A percentile compares a stretch with the other conserved stretches of the same genome.
phyloP scores from a whole-genome alignment of 1,139 yeast species.

The Suhomyces bribrorum region DNA sequence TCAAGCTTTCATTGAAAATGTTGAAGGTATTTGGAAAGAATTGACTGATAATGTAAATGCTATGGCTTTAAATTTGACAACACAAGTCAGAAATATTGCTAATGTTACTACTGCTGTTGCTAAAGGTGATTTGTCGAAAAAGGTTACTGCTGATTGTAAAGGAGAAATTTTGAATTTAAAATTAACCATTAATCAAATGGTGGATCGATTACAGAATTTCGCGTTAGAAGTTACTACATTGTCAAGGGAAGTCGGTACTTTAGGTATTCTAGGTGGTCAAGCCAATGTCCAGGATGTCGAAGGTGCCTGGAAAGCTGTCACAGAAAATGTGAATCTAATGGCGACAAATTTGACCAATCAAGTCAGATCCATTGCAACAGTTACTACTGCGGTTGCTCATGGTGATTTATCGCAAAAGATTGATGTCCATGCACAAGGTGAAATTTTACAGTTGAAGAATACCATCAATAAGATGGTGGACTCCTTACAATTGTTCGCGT shows the following conservation, averaged over 20 bases:
- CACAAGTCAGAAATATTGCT: conserved; percentile 86
- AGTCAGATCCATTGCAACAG: conserved; percentile 87
- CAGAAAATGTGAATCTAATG: conserved; percentile 87
- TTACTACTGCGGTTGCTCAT: conserved; percentile 89
- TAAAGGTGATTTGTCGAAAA: conserved; percentile 82
- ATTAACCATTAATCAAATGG: conserved; percentile 80
- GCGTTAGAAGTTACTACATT: conserved; percentile 88
- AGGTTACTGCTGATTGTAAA: conserved; percentile 86
- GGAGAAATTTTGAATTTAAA: conserved; percentile 84
- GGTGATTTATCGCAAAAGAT: conserved; percentile 88
- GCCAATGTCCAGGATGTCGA: conserved; percentile 91
- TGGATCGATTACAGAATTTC: conserved; percentile 82
- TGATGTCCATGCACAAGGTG: conserved; percentile 89
- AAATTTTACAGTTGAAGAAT: conserved; percentile 71
- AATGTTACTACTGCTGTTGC: conserved; percentile 93
- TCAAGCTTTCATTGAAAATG: conserved; percentile 80
- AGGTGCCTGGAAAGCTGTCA: conserved; percentile 92
- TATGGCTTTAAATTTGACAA: conserved; percentile 84
- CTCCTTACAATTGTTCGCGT: conserved; percentile 81
- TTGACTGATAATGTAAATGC: conserved; percentile 87
- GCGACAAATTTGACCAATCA: conserved; percentile 87
- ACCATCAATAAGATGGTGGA: conserved; percentile 92
- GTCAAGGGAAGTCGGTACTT: conserved; percentile 87
- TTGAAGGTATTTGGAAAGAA: conserved; percentile 89
- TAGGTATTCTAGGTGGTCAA: conserved; percentile 88